Percentiles rank a stretch among this genome's conserved stretches.
Conservation (phyloP, 2,329 filamentous ascomycete genomes). For the Ceratocystis huliohia region DNA sequence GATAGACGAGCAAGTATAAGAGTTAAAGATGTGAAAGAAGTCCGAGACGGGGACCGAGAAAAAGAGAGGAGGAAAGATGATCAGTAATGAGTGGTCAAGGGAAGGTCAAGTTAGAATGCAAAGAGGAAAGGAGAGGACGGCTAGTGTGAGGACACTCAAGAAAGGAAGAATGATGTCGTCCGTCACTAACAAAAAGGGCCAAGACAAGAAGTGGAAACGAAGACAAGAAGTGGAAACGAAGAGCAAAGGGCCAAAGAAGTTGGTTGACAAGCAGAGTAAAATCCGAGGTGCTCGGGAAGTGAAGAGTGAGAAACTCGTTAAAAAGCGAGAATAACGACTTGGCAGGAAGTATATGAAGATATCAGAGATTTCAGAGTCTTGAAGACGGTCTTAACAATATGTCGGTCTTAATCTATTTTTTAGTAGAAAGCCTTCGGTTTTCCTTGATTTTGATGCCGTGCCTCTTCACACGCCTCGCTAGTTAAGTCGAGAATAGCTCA, state of each 20-base stretch:
- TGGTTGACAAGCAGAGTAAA: background rate
- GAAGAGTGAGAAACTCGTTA: background rate
- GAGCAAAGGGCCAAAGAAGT: background rate
- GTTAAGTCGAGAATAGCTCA: constrained; percentile 1
- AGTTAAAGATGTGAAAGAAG: background rate
- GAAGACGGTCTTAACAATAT: background rate
- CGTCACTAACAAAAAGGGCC: background rate
- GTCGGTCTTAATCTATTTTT: background rate
- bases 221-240: background rate
- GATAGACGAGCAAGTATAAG: background rate
- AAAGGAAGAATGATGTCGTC: background rate
- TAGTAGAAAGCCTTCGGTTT: background rate
- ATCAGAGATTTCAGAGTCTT: background rate
- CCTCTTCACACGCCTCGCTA: constrained; percentile 8
- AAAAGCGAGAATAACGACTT: background rate
- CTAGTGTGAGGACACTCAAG: background rate
- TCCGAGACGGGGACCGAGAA: background rate
- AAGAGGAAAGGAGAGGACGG: background rate
- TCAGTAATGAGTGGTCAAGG: background rate
- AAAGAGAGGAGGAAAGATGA: background rate
- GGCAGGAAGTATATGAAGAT: background rate
- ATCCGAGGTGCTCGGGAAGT: background rate
- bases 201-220: background rate
- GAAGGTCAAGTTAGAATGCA: background rate
- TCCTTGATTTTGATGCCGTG: background rate